These are phyloP conservation scores for Hanseniaspora nectarophila DNA, from an alignment of 805 yeast genomes.

Conservation along the genomic window DNA sequence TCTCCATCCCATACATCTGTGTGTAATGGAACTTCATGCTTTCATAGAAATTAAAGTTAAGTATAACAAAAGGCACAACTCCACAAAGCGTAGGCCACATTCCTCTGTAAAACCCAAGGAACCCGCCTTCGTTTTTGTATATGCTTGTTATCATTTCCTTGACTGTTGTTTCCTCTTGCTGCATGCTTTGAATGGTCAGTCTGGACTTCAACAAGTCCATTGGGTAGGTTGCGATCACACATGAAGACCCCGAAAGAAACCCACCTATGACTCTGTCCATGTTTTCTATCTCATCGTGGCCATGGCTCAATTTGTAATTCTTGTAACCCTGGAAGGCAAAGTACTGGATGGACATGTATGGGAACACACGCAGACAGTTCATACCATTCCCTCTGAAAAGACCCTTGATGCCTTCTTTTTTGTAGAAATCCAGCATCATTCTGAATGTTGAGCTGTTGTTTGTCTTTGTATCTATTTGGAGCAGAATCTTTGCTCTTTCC, in stretches of 20 bases:
- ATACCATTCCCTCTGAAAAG: slow-evolving; percentile 81
- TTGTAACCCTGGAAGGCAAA: slow-evolving; percentile 64
- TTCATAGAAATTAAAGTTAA: slow-evolving; percentile 85
- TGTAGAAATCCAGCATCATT: slow-evolving; percentile 55
- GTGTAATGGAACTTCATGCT: slow-evolving; percentile 45
- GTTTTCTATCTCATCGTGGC: slow-evolving; percentile 15
- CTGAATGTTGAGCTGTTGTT: slow-evolving; percentile 28
- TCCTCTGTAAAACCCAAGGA: slow-evolving; percentile 69
- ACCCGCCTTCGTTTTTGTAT: slow-evolving; percentile 69
- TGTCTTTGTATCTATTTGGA: slow-evolving; percentile 63
- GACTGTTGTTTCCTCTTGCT: slow-evolving; percentile 34
- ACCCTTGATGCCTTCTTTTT: slow-evolving; percentile 86
- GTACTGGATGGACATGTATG: slow-evolving; percentile 91
- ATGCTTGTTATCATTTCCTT: slow-evolving; percentile 36
- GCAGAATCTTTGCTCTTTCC: slow-evolving; percentile 82
- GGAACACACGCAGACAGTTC: slow-evolving; percentile 81
- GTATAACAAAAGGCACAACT: slow-evolving; percentile 91
- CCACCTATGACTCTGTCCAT: slow-evolving; percentile 62
- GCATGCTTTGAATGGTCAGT: slow-evolving; percentile 67
- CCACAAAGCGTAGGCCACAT: slow-evolving; percentile 83
- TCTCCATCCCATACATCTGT: slow-evolving; percentile 20
- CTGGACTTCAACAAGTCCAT: slow-evolving; percentile 84
- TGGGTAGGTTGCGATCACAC: slow-evolving; percentile 81
- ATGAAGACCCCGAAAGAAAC: slow-evolving; percentile 63
- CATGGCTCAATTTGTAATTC: slow-evolving; percentile 27